phyloP scores from a whole-genome alignment of 2,329 filamentous ascomycete species.

The Botrytis aclada region DNA sequence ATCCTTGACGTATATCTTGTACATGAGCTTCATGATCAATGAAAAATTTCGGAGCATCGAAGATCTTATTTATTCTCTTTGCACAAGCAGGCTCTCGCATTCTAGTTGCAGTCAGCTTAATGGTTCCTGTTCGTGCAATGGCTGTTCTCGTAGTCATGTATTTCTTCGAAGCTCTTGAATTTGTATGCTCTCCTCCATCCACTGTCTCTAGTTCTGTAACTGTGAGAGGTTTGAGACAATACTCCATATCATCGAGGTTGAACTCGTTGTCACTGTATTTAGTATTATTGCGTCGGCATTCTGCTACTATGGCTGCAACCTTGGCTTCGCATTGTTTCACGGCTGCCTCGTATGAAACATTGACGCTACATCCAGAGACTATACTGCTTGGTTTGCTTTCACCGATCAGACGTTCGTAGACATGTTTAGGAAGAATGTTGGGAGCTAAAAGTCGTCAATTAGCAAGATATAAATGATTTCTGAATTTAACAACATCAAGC shows the following conservation, averaged over 20 bases:
- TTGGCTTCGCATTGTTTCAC: conserved; percentile 62
- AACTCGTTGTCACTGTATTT: conserved; percentile 81
- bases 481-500: not conserved
- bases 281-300: conserved; percentile 71
- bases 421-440: conserved; percentile 13
- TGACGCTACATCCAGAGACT: conserved; percentile 23
- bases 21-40: conserved; percentile 68
- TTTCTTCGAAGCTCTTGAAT: not conserved
- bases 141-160: not conserved
- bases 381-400: not conserved
- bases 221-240: conserved; percentile 23
- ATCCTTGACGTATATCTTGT: conserved; percentile 75
- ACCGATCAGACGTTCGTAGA: not conserved
- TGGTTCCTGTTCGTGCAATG: conserved; percentile 20
- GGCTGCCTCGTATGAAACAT: conserved; percentile 68
- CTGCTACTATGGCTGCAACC: conserved; percentile 55
- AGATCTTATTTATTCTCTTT: conserved; percentile 72
- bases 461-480: not conserved
- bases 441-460: conserved; percentile 3
- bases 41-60: conserved; percentile 73
- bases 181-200: not conserved
- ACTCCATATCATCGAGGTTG: conserved; percentile 59
- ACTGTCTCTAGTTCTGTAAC: not conserved
- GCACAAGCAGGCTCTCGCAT: conserved; percentile 28
- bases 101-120: conserved; percentile 17